phyloP scores from a whole-genome alignment of 1,139 yeast genomes.

The Suhomyces bolitotheri region DNA sequence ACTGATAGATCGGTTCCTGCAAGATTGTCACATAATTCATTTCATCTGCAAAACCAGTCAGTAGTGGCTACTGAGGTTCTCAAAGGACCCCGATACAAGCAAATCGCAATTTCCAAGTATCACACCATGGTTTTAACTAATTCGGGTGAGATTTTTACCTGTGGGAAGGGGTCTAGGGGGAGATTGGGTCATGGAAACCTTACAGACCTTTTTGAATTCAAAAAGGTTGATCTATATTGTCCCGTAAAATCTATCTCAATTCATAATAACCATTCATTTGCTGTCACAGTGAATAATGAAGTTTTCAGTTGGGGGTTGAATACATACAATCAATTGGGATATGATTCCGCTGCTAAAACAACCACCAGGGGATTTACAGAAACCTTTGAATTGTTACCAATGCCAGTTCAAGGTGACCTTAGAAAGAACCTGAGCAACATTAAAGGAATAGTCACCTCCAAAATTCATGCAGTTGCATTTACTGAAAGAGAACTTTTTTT shows the following conservation, averaged over 20 bases:
- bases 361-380: constrained; percentile 25
- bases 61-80: constrained; percentile 18
- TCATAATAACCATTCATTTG: constrained; percentile 69
- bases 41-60: constrained; percentile 12
- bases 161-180: constrained; percentile 75
- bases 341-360: constrained; percentile 31
- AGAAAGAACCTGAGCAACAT: constrained; percentile 31
- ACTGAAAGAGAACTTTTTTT: constrained; percentile 52
- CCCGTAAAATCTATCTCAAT: constrained; percentile 41
- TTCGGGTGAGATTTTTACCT: constrained; percentile 53
- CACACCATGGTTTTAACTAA: constrained; percentile 64
- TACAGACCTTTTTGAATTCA: constrained; percentile 40
- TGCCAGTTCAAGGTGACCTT: constrained; percentile 51
- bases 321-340: constrained; percentile 65
- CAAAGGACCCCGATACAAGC: constrained; percentile 43
- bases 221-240: constrained; percentile 33
- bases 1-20: constrained; percentile 51
- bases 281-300: constrained; percentile 49
- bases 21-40: constrained; percentile 25
- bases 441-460: constrained; percentile 66
- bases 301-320: constrained; percentile 82
- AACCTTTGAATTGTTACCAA: constrained; percentile 48
- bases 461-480: constrained; percentile 68
- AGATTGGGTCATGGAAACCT: constrained; percentile 58
- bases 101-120: constrained; percentile 58